phyloP scores from a whole-genome alignment of 176 grass and related monocot genomes.

The Tillandsia fasciculata region DNA sequence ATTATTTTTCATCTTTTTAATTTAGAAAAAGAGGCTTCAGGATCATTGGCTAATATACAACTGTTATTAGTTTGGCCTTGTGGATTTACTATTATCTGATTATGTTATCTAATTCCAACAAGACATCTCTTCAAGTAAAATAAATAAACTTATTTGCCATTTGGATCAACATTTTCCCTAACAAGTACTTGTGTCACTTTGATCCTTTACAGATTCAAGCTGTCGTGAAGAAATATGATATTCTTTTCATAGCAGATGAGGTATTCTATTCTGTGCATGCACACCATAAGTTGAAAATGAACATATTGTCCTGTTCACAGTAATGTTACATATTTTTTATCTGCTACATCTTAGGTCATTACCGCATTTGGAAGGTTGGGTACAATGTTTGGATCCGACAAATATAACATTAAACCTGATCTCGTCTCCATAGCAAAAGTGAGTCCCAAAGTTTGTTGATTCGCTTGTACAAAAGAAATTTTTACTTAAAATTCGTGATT shows the following conservation, averaged over 20 bases:
- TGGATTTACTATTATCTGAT: no score
- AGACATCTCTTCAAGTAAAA: no score
- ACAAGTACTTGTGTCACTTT: background rate
- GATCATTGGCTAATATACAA: no score
- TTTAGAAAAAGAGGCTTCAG: no score
- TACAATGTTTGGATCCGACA: conserved; percentile 92
- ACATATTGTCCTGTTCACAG: background rate
- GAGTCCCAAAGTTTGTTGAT: background rate
- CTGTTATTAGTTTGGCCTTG: no score
- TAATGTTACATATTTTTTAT: conserved; percentile 1
- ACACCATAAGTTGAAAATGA: background rate
- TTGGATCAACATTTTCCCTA: background rate
- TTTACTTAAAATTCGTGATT: conserved; percentile 17
- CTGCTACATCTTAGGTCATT: conserved; percentile 56
- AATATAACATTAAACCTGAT: conserved; percentile 83
- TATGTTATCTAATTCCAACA: no score
- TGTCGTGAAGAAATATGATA: conserved; percentile 87
- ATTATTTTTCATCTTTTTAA: no score
- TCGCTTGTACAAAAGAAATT: background rate
- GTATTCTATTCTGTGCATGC: conserved; percentile 17
- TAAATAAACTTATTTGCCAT: no score
- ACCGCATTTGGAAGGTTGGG: conserved; percentile 98
- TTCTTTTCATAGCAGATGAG: conserved; percentile 98
- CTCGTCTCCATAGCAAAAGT: conserved; percentile 89
- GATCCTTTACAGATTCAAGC: conserved; percentile 58